Evolutionary conservation across 768 basidiomycete species (phyloP).

Genomic region (Pleurotus platypus): DNA sequence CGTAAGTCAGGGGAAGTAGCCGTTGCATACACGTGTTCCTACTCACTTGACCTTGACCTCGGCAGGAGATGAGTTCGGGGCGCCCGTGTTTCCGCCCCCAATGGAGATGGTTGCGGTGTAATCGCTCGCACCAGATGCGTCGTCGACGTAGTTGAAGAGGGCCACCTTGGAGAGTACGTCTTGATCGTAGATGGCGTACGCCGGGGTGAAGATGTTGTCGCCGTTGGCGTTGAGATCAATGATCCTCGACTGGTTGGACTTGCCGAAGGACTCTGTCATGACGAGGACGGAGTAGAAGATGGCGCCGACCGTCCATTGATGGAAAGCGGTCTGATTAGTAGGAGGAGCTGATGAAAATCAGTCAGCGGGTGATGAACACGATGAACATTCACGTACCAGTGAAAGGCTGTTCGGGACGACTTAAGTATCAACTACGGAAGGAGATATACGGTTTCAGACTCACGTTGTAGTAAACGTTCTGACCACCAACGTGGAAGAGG

Average conservation of each 20-base stretch:
- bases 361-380: background rate
- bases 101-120: slow-evolving; percentile 50
- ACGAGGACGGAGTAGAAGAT: slow-evolving; percentile 73
- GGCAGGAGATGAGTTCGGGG: slow-evolving; percentile 33
- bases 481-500: slow-evolving; percentile 57
- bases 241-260: slow-evolving; percentile 57
- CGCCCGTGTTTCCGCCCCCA: slow-evolving; percentile 35
- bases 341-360: slow-evolving; percentile 38
- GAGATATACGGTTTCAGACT: slow-evolving; percentile 5
- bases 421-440: slow-evolving; percentile 32
- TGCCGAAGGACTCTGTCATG: slow-evolving; percentile 66
- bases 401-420: slow-evolving; percentile 49
- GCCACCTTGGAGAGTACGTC: slow-evolving; percentile 57
- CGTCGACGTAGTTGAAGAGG: slow-evolving; percentile 70
- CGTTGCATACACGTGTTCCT: no score
- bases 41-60: slow-evolving; percentile 57
- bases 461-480: slow-evolving; percentile 65
- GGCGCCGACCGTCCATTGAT: slow-evolving; percentile 74
- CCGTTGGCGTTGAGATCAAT: slow-evolving; percentile 56
- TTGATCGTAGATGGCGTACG: slow-evolving; percentile 73
- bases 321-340: slow-evolving; percentile 54
- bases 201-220: slow-evolving; percentile 54
- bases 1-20: slow-evolving; percentile 5
- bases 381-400: slow-evolving; percentile 38
- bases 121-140: slow-evolving; percentile 53